Percentiles rank a stretch among this genome's conserved stretches.
These are phyloP conservation scores for Leccinum sublutescens DNA, from an alignment of 768 basidiomycete genomes.

Conservation along the genomic window DNA sequence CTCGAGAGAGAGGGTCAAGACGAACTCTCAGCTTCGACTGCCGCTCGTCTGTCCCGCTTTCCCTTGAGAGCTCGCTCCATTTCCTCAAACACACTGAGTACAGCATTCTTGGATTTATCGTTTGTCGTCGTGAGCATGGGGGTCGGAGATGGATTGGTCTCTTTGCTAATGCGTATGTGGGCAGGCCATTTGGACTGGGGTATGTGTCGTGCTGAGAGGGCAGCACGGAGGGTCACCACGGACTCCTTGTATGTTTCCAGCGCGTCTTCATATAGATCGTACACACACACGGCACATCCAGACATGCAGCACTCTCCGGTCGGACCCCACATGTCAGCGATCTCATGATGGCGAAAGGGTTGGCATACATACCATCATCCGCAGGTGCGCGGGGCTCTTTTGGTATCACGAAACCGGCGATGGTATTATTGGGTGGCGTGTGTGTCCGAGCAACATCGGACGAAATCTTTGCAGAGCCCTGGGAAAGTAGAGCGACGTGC, in stretches of 20 bases:
- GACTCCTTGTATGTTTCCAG: conserved; percentile 59
- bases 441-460: not conserved
- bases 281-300: conserved; percentile 88
- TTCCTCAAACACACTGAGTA: conserved; percentile 69
- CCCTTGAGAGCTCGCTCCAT: conserved; percentile 56
- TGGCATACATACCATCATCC: conserved; percentile 54
- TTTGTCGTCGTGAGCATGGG: not conserved
- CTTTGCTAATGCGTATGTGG: conserved; percentile 36
- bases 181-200: conserved; percentile 67
- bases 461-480: conserved; percentile 4
- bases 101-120: conserved; percentile 31
- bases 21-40: conserved; percentile 38
- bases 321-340: not conserved
- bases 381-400: conserved; percentile 59
- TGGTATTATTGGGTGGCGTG: conserved; percentile 7
- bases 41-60: conserved; percentile 38
- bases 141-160: not conserved
- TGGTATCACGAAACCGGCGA: conserved; percentile 46
- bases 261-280: conserved; percentile 82
- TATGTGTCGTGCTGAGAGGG: conserved; percentile 48
- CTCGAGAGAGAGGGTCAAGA: conserved; percentile 27
- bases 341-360: not conserved
- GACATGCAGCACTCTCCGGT: conserved; percentile 90
- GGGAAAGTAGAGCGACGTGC: conserved; percentile 29
- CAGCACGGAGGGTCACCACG: conserved; percentile 46